Conservation (phyloP, 1,284 basidiomycete species). For the Cutaneotrichosporon sp. region DNA sequence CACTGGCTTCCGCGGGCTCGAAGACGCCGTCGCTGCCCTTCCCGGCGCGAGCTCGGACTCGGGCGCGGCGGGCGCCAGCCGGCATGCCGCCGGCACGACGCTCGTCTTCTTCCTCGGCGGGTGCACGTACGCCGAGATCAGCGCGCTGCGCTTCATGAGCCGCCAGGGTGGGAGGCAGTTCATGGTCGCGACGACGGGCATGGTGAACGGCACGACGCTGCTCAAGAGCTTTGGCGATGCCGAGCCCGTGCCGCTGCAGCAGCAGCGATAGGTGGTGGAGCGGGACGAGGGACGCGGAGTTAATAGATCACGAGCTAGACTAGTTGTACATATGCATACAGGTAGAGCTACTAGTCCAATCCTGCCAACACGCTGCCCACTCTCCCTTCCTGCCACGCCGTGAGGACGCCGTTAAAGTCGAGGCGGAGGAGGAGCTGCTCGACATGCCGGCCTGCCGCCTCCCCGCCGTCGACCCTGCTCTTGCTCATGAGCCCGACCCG, state of each 20-base stretch:
- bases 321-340: conserved; percentile 13
- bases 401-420: conserved; percentile 81
- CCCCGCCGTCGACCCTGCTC: conserved; percentile 50
- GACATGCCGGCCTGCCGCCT: conserved; percentile 70
- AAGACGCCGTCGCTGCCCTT: conserved; percentile 78
- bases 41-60: conserved; percentile 83
- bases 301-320: neutral
- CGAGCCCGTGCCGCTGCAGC: conserved; percentile 16
- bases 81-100: conserved; percentile 61
- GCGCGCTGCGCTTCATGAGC: conserved; percentile 87
- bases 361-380: conserved; percentile 7
- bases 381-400: conserved; percentile 54
- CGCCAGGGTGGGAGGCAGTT: conserved; percentile 77
- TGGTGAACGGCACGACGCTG: conserved; percentile 66
- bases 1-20: conserved; percentile 94
- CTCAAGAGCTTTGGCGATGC: conserved; percentile 24
- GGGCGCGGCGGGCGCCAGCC: conserved; percentile 56
- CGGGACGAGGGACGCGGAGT: neutral
- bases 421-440: conserved; percentile 77
- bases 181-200: conserved; percentile 83
- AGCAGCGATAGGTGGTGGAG: neutral
- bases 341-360: neutral
- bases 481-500: conserved; percentile 3
- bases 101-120: conserved; percentile 98
- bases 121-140: conserved; percentile 95